Evolutionary conservation across 2,329 filamentous ascomycete genomes (phyloP), one percentile per base, ranked within the genome.

Genomic region (Xylaria sp.): DNA sequence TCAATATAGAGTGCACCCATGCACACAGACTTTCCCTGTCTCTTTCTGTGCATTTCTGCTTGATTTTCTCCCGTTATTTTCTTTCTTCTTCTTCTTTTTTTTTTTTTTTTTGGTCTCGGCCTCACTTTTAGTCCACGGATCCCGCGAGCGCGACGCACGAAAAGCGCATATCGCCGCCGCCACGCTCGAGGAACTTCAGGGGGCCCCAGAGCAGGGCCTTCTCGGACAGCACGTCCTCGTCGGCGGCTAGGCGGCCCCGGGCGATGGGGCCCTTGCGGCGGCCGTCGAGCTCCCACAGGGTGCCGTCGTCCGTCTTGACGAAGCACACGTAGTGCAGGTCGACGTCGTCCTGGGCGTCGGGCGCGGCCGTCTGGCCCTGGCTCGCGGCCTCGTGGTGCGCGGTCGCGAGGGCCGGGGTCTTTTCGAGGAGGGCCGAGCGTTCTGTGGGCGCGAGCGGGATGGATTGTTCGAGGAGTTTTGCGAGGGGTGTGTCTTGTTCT

Each of bases 321-420:
- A 98, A 99, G 78, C 93, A 96, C 56, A 98, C 95, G 79, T 97
- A 98, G 83, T 99, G 96, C 75, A 98, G 85, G 78, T 98, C 95
- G n/a, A 97, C 86, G 74, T 91, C 88, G 76, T 93, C 92, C n/a
- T 90, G 87, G 9, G 94, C 93, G 63, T 87, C 83, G 0, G 96
- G 95, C 1, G 94, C 93, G 13, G 85, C 78, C 0, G 94, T 97
- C 78, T 95, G 93, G 20, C 95, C 95, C 69, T 87, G 84, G 8
- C 86, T 86, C 5, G 95, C 96, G 15, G 94, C 94, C 69, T 88
- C 87, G 56, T 89, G 88, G 82, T 98, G 94, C 7, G 94, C 94
- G 5, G 82, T 84, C 64, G 97, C 94, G 59, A 98, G 86, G 12
- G 87, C 89, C 48, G 89, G 84, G 20, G 92, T 93, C 64, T 91